Evolutionary conservation across 2,329 filamentous ascomycete genomes (phyloP), one percentile per base, ranked within the genome.

Genomic region (Triangularia setosa): DNA sequence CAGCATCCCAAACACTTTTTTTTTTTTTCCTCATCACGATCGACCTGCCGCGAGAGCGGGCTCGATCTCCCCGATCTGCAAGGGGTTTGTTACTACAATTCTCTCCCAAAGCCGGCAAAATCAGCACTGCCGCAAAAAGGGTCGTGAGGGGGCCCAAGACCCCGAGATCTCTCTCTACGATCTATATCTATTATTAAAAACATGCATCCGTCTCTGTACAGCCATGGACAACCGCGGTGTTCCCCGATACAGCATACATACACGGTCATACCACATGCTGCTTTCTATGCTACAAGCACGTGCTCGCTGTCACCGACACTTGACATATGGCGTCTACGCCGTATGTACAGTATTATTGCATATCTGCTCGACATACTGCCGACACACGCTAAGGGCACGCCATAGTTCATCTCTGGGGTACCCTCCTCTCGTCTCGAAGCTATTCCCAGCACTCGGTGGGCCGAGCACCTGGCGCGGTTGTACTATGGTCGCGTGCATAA

Each of bases 371-470:
- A 18, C 35, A 40, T 14, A 40, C 40, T 48, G 33, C 16, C 16
- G 30, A 40, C 33, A 12, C 7, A n/a, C 5, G 40, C 40, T 48
- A 48, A 48, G 9, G n/a, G n/a, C n/a, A 48, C 40, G 18, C 40
- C 40, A 23, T 48, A 48, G 40, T 40, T 40, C 14, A 48, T 48
- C n/a, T 9, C 52, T 55, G 23, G 52, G 52, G 27, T 55, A 55
- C 16, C 52, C 25, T 55, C 23, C 12, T 55, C 23, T 55, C 25
- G 12, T 27, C 27, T 27, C 40, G 58, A 60, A 60, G 58, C 44
- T 40, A 54, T 59, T 55, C 58, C 62, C 56, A 60, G 59, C 44
- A 54, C 16, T 28, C 11, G 40, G 18, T 48, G 40, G 40, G 11
- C 40, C 40, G n/a, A 48, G 1, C n/a, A 21, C 11, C 21, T 21